Evolutionary conservation across 2,329 filamentous ascomycete genomes (phyloP), one percentile per base, ranked within the genome.

Genomic region (Fonsecaea multimorphosa): DNA sequence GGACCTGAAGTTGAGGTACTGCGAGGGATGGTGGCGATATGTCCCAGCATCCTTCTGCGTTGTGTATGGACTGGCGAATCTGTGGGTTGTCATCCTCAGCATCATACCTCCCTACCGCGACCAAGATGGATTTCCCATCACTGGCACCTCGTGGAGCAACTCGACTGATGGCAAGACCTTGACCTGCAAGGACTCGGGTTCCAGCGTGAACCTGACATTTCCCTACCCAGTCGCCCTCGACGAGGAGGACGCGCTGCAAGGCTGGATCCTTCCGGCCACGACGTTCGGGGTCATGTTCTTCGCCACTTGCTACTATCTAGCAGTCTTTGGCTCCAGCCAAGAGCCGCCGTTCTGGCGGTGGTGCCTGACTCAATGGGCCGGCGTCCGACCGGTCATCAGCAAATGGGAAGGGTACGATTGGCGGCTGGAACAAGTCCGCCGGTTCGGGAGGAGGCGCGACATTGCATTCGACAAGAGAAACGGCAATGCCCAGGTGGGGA

Each of bases 1-100:
- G 52, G 52, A 54, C 6, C 55, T 58, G 55, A 44, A 44, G n/a
- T 16, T 58, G 55, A 58, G 55, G n/a, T 44, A 44, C n/a, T 58
- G 55, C 1, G 6, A 6, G 32, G 38, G 55, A 1, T 54, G 52
- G 52, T 54, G 52, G 52, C 52, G 52, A 54, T 36, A 14, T n/a
- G 29, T 36, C 7, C 52, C 52, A 12, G 52, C 52, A n/a, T 54
- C 24, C 52, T 31, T 54, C 52, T 54, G 52, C 52, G 24, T 54
- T 32, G 27, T n/a, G 52, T 54, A 54, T 14, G 52, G 52, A n/a
- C 3, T 54, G 52, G 52, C 32, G 29, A 54, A 54, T 34, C 12
- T 54, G 52, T 32, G 27, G 52, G 52, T 54, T 11, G 12, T 54
- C 29, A 54, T 54, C 52, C 29, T 54, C 52, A 54, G 27, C 52